Evolutionary conservation across 202 grass and related monocot species (phyloP).

Genomic region (Setaria viridis): DNA sequence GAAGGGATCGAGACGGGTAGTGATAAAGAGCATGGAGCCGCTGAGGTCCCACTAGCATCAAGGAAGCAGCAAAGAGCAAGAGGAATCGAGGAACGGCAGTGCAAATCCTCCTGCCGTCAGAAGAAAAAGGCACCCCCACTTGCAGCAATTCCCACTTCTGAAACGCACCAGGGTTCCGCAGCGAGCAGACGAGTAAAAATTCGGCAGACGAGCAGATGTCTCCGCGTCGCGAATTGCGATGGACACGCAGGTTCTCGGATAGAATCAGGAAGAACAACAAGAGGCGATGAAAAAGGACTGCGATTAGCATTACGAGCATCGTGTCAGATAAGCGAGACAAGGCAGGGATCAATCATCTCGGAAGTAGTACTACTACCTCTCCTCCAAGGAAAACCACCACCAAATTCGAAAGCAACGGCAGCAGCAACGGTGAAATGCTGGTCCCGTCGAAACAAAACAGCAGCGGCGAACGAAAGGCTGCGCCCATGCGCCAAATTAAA

Average conservation of each 20-base stretch:
- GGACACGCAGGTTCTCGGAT: neutral
- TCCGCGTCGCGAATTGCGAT: neutral
- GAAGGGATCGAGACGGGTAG: neutral
- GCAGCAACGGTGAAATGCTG: neutral
- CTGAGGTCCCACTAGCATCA: neutral
- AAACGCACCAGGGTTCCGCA: neutral
- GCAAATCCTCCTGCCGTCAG: neutral
- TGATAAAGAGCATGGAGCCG: neutral
- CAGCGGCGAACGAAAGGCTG: neutral
- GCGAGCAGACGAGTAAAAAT: no score
- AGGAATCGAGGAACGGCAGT: neutral
- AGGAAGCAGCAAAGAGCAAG: constrained; percentile 5
- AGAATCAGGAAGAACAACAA: neutral
- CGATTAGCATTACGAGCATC: neutral
- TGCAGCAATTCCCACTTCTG: neutral
- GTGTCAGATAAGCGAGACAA: neutral
- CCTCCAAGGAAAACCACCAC: neutral
- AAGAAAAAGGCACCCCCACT: neutral
- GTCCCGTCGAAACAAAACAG: neutral
- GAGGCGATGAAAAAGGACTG: neutral
- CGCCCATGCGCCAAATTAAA: neutral
- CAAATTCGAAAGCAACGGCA: neutral
- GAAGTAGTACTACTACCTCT: neutral
- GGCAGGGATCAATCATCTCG: neutral
- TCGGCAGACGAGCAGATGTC: neutral